phyloP scores from a whole-genome alignment of 108 stramenopile genomes.

The Cyclotella atomus region DNA sequence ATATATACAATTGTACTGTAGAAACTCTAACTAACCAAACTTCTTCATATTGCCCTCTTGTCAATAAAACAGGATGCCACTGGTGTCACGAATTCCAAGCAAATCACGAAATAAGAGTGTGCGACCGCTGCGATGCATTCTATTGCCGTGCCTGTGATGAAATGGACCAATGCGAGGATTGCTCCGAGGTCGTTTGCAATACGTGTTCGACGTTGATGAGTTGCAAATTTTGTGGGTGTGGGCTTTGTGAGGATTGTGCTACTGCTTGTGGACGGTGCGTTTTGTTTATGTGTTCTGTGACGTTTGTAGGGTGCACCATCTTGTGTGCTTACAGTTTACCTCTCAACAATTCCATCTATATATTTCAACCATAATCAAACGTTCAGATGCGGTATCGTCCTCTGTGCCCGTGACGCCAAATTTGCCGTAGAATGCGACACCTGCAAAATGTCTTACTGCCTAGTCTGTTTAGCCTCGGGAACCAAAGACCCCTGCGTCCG shows the following conservation, averaged over 20 bases:
- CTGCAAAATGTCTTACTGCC: slow-evolving; percentile 87
- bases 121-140: slow-evolving; percentile 93
- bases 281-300: neutral
- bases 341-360: too few species aligned
- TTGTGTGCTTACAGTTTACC: slow-evolving; percentile 2
- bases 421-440: slow-evolving; percentile 96
- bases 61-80: slow-evolving; percentile 60
- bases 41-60: too few species aligned
- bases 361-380: too few species aligned
- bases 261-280: slow-evolving; percentile 91
- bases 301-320: neutral
- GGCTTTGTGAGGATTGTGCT: slow-evolving; percentile 92
- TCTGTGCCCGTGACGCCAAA: slow-evolving; percentile 91
- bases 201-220: slow-evolving; percentile 85
- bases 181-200: slow-evolving; percentile 90
- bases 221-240: slow-evolving; percentile 93
- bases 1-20: neutral
- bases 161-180: slow-evolving; percentile 95
- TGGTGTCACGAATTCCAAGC: slow-evolving; percentile 96
- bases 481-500: slow-evolving; percentile 90
- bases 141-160: slow-evolving; percentile 89
- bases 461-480: slow-evolving; percentile 89
- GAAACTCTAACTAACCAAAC: neutral
- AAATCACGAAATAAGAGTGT: slow-evolving; percentile 91
- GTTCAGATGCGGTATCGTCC: slow-evolving; percentile 86